phyloP scores from a whole-genome alignment of 768 basidiomycete species.

The Termitomyces sp. region DNA sequence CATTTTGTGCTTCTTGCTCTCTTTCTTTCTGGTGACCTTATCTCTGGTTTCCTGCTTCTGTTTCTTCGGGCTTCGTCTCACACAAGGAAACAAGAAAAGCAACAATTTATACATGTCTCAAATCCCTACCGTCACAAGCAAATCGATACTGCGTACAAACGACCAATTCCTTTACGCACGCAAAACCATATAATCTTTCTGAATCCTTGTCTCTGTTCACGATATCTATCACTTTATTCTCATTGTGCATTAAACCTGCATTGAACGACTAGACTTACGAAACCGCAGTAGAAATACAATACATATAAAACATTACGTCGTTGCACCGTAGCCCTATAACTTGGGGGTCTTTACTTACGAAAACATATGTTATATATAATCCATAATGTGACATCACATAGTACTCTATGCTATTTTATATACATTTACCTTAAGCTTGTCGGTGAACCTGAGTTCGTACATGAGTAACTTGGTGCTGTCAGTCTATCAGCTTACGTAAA shows the following conservation, averaged over 20 bases:
- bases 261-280: not conserved
- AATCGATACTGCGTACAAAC: not conserved
- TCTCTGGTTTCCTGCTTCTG: not conserved
- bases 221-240: not conserved
- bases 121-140: not conserved
- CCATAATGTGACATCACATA: not conserved
- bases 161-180: not conserved
- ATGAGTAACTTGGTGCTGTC: too few relatives aligned
- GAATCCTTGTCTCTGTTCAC: not conserved
- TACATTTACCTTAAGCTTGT: too few relatives aligned
- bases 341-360: not conserved
- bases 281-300: not conserved
- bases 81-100: not conserved
- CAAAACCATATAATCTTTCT: not conserved
- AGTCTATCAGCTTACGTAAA: too few relatives aligned
- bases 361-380: not conserved
- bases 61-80: not conserved
- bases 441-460: not conserved
- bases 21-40: not conserved
- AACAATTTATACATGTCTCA: too few relatives aligned
- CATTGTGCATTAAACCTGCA: not conserved
- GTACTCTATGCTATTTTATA: too few relatives aligned
- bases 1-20: not conserved
- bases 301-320: not conserved
- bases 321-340: not conserved